Conservation (phyloP, 2,329 filamentous ascomycete species). For the Amauroascus niger region DNA sequence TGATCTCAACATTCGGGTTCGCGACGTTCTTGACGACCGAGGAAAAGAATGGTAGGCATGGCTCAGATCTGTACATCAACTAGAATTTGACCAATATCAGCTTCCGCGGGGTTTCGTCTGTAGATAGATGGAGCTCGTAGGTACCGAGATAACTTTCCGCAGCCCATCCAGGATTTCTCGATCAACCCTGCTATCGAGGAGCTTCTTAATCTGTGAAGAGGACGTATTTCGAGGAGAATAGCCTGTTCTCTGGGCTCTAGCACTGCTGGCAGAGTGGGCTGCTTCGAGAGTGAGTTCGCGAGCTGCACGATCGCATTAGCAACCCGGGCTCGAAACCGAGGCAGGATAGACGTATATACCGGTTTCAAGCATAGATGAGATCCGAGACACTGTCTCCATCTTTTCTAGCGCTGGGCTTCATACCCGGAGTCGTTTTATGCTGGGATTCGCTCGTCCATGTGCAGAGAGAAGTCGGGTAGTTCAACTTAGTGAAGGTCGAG, state of each 20-base stretch:
- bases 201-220: constrained; percentile 79
- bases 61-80: constrained; percentile 92
- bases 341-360: constrained; percentile 44
- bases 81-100: constrained; percentile 31
- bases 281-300: constrained; percentile 96
- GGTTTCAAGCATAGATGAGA: constrained; percentile 89
- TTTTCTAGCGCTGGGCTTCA: background rate
- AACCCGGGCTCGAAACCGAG: background rate
- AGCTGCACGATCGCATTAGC: constrained; percentile 47
- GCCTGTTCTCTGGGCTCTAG: constrained; percentile 43
- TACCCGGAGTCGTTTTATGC: background rate
- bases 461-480: background rate
- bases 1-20: constrained; percentile 85
- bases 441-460: background rate
- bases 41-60: constrained; percentile 90
- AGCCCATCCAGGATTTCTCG: constrained; percentile 87
- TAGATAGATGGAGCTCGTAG: constrained; percentile 3
- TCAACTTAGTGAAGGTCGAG: background rate
- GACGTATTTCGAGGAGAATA: constrained; percentile 58
- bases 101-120: background rate
- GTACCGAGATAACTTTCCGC: constrained; percentile 75
- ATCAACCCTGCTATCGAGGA: constrained; percentile 87
- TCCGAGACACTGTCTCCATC: constrained; percentile 95
- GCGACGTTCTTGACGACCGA: constrained; percentile 96
- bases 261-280: constrained; percentile 68